A percentile compares a stretch with the other conserved stretches of the same genome.
Evolutionary conservation across 2,329 filamentous ascomycete genomes (phyloP).

Genomic region (Colletotrichum truncatum): DNA sequence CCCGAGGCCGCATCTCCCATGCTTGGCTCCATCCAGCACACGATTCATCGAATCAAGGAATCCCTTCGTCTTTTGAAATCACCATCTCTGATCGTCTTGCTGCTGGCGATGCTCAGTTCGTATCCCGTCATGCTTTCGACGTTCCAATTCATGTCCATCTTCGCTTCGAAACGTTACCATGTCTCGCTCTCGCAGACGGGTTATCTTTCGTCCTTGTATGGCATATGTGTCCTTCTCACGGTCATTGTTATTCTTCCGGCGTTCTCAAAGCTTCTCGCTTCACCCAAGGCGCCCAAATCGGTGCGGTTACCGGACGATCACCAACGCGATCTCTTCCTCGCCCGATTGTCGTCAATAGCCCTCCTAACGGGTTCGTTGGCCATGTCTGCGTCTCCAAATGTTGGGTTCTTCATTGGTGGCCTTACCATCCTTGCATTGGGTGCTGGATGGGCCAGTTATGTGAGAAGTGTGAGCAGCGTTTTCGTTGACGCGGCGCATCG

Average conservation of each 20-base stretch:
- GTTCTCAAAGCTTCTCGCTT: slow-evolving; percentile 34
- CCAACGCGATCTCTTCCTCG: slow-evolving; percentile 39
- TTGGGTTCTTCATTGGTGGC: slow-evolving; percentile 38
- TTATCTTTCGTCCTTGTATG: slow-evolving; percentile 41
- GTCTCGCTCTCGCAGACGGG: slow-evolving; percentile 40
- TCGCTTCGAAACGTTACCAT: slow-evolving; percentile 40
- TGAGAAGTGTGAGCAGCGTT: slow-evolving; percentile 37
- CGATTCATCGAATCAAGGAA: slow-evolving; percentile 28
- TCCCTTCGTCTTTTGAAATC: slow-evolving; percentile 36
- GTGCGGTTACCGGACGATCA: slow-evolving; percentile 36
- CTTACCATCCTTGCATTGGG: slow-evolving; percentile 41
- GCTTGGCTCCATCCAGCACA: slow-evolving; percentile 11
- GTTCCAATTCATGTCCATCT: slow-evolving; percentile 36
- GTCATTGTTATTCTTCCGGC: slow-evolving; percentile 38
- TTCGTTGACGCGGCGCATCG: slow-evolving; percentile 39
- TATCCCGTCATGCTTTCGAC: slow-evolving; percentile 9
- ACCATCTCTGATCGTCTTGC: slow-evolving; percentile 37
- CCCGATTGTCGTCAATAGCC: slow-evolving; percentile 35
- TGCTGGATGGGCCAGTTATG: slow-evolving; percentile 36
- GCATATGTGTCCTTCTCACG: slow-evolving; percentile 35
- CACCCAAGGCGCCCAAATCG: slow-evolving; percentile 30
- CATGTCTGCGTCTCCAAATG: slow-evolving; percentile 36
- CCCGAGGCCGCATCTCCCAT: background rate
- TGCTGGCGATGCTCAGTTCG: slow-evolving; percentile 33
- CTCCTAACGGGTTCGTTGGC: slow-evolving; percentile 35